Base-by-base conservation (phyloP, 441 rosid species). In the Sinapis alba region DNA sequence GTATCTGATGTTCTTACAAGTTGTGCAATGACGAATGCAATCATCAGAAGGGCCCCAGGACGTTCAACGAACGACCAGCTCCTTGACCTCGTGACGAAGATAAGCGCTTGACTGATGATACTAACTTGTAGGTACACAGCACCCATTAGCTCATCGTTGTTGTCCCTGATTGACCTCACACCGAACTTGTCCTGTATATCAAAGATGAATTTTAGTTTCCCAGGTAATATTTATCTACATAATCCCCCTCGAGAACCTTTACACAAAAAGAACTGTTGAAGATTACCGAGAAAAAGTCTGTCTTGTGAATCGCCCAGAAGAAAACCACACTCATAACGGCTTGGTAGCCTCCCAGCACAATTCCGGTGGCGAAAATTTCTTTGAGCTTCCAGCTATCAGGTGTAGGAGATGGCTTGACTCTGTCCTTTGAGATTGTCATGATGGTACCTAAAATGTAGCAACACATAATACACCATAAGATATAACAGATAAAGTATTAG, bases 91-190 rank as follows among this genome's bases (percentile, higher is more conserved):
- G 97, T 92, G 68, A 92, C 99, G 26, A 94, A 92, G 74, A 94
- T 94, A 36, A 92, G 82, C 27, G 99, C 93, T 83, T 94, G 98
- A 80, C 99, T 94, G 75, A 94, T 94, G 62, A 94, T 94, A 83
- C 99, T 94, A 69, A 94, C 97, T 94, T 94, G 98, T 51, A 94
- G 88, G 72, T 94, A 94, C 43, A 94, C 79, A 58, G 98, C 99
- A 54, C 87, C 90, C 97, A 89, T 94, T 85, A 87, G 81, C 74
- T 94, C 94, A 6, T 80, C 3, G 0, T 81, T 74, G 0, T 24
- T 82, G 15, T 74, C 12, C 64, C 79, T 85, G 0, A 94, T 26
- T 18, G 85, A 69, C 79, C 83, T 86, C 61, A 94, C 96, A 3
- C 86, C 82, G 79, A 94, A 94, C 79, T 84, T 90, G 2, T 90